A percentile compares a stretch with the other conserved stretches of the same genome.
These are phyloP conservation scores for Fistulinella staudtii DNA, from an alignment of 1,284 basidiomycete genomes.

Conservation along the genomic window DNA sequence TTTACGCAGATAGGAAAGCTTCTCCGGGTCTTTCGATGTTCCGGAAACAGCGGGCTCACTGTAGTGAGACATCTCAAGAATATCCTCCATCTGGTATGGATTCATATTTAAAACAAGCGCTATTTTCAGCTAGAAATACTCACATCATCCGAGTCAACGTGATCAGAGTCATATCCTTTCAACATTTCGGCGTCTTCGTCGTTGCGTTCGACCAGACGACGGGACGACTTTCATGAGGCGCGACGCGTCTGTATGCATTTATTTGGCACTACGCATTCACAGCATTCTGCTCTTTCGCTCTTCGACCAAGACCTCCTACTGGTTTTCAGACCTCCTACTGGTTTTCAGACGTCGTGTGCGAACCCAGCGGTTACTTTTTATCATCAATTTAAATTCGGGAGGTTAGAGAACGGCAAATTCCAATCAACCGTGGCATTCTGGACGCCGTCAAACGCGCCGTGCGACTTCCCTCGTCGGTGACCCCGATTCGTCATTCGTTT, in stretches of 20 bases:
- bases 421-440: no score
- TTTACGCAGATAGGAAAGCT: constrained; percentile 22
- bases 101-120: no score
- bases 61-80: constrained; percentile 28
- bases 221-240: constrained; percentile 3
- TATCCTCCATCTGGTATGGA: constrained; percentile 21
- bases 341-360: no score
- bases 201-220: neutral
- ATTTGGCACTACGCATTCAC: no score
- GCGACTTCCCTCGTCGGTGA: neutral
- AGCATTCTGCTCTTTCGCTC: no score
- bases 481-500: no score
- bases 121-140: constrained; percentile 8
- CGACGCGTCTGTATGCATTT: constrained; percentile 25
- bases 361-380: no score
- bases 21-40: constrained; percentile 2
- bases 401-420: no score
- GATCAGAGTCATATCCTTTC: constrained; percentile 19
- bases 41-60: neutral
- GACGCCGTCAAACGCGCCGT: neutral
- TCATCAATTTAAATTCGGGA: no score
- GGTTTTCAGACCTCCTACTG: no score
- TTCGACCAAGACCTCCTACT: no score
- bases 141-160: constrained; percentile 27
- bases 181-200: constrained; percentile 5